Percentiles rank a stretch among this genome's conserved stretches.
These are phyloP conservation scores for Pelargonium cotyledonis DNA, from an alignment of 441 rosid genomes.

Conservation along the genomic window DNA sequence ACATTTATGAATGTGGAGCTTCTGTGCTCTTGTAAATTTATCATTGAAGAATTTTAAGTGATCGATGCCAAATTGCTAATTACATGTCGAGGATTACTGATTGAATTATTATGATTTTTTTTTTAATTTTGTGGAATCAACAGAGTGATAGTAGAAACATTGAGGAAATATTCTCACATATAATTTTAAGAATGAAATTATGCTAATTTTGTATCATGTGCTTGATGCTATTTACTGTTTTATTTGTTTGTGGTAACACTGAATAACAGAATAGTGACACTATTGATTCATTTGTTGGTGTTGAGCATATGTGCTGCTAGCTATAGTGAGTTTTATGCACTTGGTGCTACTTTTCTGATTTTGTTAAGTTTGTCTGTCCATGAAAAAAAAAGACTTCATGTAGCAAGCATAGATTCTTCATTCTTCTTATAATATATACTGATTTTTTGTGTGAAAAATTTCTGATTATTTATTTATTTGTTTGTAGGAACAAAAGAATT, in stretches of 20 bases:
- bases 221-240: background rate
- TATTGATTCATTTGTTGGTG: background rate
- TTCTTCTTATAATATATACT: too few relatives aligned
- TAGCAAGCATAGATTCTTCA: too few relatives aligned
- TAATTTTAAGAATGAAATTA: too few relatives aligned
- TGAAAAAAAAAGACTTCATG: too few relatives aligned
- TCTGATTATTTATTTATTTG: too few relatives aligned
- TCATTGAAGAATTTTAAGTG: background rate
- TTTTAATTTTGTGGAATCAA: background rate
- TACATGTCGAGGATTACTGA: background rate
- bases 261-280: background rate
- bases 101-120: background rate
- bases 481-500: too few relatives aligned
- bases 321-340: background rate
- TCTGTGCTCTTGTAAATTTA: background rate
- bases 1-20: background rate
- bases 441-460: too few relatives aligned
- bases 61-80: background rate
- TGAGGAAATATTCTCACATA: background rate
- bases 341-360: conserved; percentile 6
- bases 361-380: too few relatives aligned
- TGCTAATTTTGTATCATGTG: background rate
- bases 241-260: background rate
- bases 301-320: background rate
- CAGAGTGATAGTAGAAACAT: background rate